Evolutionary conservation across 163 green algal genomes (phyloP).

Genomic region (Coccomyxa subellipsoidea): DNA sequence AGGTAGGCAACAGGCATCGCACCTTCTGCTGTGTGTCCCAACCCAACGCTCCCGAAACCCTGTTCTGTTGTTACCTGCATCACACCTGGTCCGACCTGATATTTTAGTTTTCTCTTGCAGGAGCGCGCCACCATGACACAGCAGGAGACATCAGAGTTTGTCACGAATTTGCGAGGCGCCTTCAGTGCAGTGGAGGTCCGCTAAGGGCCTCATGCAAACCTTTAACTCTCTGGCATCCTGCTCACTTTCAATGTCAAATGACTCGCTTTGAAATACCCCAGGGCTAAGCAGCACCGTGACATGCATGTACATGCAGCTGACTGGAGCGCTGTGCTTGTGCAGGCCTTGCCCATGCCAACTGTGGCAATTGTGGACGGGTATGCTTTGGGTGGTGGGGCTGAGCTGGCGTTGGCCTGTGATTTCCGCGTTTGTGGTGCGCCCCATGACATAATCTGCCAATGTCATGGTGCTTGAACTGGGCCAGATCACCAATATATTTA

Average conservation of each 20-base stretch:
- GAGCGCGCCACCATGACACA: constrained; percentile 69
- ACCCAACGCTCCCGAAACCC: not conserved
- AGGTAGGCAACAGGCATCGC: too few relatives aligned
- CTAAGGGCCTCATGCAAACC: not conserved
- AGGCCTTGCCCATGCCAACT: constrained; percentile 82
- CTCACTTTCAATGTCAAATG: too few relatives aligned
- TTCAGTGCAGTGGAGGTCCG: constrained; percentile 54
- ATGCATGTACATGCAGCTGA: too few relatives aligned
- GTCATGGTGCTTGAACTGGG: too few relatives aligned
- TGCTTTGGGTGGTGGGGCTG: constrained; percentile 81
- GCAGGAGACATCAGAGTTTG: constrained; percentile 70
- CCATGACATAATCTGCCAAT: too few relatives aligned
- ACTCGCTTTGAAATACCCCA: too few relatives aligned
- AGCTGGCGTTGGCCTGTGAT: constrained; percentile 87
- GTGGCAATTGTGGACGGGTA: constrained; percentile 79
- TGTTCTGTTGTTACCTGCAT: not conserved
- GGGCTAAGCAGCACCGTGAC: too few relatives aligned
- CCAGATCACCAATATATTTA: too few relatives aligned
- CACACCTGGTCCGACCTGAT: too few relatives aligned
- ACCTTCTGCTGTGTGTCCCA: too few relatives aligned
- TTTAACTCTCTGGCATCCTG: too few relatives aligned
- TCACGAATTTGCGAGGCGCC: constrained; percentile 60
- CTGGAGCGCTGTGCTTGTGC: constrained; percentile 3
- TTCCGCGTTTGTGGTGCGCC: constrained; percentile 58
- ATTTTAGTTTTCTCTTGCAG: constrained; percentile 20